Evolutionary conservation across 1,284 basidiomycete genomes (phyloP).

Genomic region (Phellinidium pouzarii): DNA sequence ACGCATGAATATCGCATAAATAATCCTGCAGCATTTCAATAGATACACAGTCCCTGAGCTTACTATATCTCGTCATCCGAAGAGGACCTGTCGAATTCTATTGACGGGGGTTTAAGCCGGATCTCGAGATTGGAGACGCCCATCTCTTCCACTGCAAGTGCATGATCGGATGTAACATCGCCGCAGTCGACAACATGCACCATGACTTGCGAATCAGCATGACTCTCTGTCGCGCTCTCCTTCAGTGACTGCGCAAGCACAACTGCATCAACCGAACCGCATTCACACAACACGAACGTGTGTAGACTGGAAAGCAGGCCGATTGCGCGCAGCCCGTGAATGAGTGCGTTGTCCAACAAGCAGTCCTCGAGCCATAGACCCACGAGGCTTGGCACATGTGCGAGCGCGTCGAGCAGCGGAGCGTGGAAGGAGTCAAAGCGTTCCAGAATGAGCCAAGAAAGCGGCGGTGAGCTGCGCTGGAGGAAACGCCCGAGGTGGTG

Average conservation of each 20-base stretch:
- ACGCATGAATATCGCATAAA: too few relatives aligned
- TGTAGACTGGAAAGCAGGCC: background rate
- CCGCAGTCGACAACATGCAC: background rate
- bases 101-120: background rate
- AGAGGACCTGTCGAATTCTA: too few relatives aligned
- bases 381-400: constrained; percentile 6
- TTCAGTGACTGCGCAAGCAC: constrained; percentile 5
- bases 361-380: constrained; percentile 16
- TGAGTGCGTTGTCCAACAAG: constrained; percentile 12
- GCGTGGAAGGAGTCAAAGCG: constrained; percentile 15
- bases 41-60: too few relatives aligned
- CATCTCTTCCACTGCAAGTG: background rate
- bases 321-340: constrained; percentile 9
- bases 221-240: background rate
- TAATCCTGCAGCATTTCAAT: too few relatives aligned
- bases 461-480: background rate
- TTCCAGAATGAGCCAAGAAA: constrained; percentile 11
- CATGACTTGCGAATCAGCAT: background rate
- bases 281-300: constrained; percentile 8
- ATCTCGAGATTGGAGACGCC: background rate
- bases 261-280: constrained; percentile 5
- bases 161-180: background rate
- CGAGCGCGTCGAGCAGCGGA: constrained; percentile 1
- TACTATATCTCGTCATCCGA: too few relatives aligned
- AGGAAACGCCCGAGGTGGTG: constrained; percentile 10